Percentiles rank a stretch among this genome's conserved stretches.
Evolutionary conservation across 2,329 filamentous ascomycete genomes (phyloP).

Genomic region (Penicillium sp.): DNA sequence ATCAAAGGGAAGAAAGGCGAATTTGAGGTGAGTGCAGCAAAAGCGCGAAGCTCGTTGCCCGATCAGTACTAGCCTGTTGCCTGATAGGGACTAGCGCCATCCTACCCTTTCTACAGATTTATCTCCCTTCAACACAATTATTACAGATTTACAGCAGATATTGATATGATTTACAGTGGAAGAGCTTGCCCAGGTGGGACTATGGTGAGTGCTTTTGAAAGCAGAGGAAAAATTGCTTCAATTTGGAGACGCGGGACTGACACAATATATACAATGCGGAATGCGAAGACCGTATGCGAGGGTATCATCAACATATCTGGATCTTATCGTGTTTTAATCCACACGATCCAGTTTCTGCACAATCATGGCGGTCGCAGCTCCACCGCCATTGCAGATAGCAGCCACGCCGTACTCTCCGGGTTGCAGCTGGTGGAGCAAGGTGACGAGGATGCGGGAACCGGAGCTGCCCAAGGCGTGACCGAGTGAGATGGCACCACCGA

Average conservation of each 20-base stretch:
- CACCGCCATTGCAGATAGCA: slow-evolving; percentile 94
- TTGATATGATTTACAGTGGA: too few species aligned
- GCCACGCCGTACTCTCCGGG: slow-evolving; percentile 90
- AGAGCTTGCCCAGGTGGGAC: too few species aligned
- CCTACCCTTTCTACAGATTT: background rate
- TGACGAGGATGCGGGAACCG: slow-evolving; percentile 83
- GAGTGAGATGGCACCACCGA: slow-evolving; percentile 85
- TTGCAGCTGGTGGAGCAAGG: slow-evolving; percentile 84
- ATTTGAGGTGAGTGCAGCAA: background rate
- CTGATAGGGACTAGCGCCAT: slow-evolving; percentile 20
- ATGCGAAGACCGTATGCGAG: slow-evolving; percentile 5
- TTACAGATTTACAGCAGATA: too few species aligned
- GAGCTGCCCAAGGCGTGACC: slow-evolving; percentile 93
- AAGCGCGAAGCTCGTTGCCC: slow-evolving; percentile 1
- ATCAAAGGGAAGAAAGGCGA: background rate
- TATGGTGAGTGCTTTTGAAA: background rate
- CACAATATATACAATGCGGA: slow-evolving; percentile 5
- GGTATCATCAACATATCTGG: slow-evolving; percentile 9
- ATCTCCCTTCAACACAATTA: too few species aligned
- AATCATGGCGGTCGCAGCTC: slow-evolving; percentile 83
- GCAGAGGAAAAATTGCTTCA: background rate
- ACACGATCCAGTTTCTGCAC: slow-evolving; percentile 69
- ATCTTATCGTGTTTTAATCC: slow-evolving; percentile 25
- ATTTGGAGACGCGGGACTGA: background rate
- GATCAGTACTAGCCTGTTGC: slow-evolving; percentile 18